These are phyloP conservation scores for Endoconidiophora polonica DNA, from an alignment of 2,329 filamentous ascomycete species.

Conservation along the genomic window DNA sequence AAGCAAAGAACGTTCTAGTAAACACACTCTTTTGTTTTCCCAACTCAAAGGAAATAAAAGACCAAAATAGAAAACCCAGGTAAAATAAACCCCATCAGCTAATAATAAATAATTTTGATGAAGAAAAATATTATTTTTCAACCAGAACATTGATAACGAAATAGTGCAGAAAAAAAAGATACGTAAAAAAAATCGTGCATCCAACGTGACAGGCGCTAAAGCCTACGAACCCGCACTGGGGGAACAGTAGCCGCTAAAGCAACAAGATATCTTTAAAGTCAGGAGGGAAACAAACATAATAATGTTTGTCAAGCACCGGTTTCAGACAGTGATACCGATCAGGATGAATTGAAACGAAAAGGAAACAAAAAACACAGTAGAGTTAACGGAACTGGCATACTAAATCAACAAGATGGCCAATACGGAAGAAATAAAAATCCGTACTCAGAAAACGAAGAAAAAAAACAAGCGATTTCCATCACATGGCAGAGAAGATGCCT, in stretches of 20 bases:
- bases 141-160: neutral
- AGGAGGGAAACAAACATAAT: neutral
- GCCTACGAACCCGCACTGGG: neutral
- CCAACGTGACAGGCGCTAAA: neutral
- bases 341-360: slow-evolving; percentile 1
- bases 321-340: neutral
- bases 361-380: neutral
- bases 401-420: neutral
- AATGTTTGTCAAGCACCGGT: neutral
- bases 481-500: neutral
- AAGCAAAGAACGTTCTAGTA: no score
- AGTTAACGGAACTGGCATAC: neutral
- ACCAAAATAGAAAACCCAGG: neutral
- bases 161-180: neutral
- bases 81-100: slow-evolving; percentile 1
- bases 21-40: no score
- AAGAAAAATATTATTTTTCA: slow-evolving; percentile 1
- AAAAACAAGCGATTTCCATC: neutral
- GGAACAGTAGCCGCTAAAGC: neutral
- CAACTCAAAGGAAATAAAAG: neutral
- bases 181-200: neutral
- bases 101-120: neutral
- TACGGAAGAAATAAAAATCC: neutral
- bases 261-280: neutral
- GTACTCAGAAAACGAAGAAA: slow-evolving; percentile 3